Percentiles rank a stretch among this genome's conserved stretches.
phyloP scores from a whole-genome alignment of 2,329 filamentous ascomycete species.

The Paecilomyces formosus region DNA sequence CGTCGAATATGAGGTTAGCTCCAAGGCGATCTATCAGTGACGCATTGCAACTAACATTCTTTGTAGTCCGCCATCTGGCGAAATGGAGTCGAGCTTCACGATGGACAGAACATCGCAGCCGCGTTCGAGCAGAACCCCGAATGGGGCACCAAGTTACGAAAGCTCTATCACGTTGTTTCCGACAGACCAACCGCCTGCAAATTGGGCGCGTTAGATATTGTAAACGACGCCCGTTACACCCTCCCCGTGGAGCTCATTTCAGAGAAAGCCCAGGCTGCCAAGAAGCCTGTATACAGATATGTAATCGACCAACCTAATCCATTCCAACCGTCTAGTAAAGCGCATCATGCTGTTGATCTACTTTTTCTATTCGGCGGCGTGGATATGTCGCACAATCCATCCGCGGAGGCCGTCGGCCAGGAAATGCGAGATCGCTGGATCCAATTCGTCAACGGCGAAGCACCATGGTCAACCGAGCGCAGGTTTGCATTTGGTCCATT shows the following conservation, averaged over 20 bases:
- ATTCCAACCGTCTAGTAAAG: slow-evolving; percentile 39
- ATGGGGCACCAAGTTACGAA: slow-evolving; percentile 25
- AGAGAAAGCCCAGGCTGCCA: slow-evolving; percentile 15
- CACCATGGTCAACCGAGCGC: slow-evolving; percentile 27
- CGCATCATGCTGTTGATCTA: slow-evolving; percentile 44
- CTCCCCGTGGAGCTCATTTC: slow-evolving; percentile 23
- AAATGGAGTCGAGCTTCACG: slow-evolving; percentile 32
- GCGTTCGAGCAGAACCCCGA: slow-evolving; percentile 25
- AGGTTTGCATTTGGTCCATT: slow-evolving; percentile 35
- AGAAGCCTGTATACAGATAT: slow-evolving; percentile 30
- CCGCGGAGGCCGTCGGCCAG: slow-evolving; percentile 23
- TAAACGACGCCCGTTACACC: slow-evolving; percentile 24
- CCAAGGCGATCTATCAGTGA: not conserved
- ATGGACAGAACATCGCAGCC: slow-evolving; percentile 23
- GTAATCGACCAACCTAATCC: slow-evolving; percentile 41
- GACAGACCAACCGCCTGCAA: slow-evolving; percentile 34
- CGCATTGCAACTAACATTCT: not conserved
- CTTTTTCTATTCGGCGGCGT: slow-evolving; percentile 38
- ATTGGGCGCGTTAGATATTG: slow-evolving; percentile 30
- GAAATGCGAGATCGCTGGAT: slow-evolving; percentile 37
- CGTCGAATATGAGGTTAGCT: slow-evolving; percentile 34
- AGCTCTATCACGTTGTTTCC: slow-evolving; percentile 34
- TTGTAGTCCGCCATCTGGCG: slow-evolving; percentile 39
- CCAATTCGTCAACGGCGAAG: slow-evolving; percentile 26
- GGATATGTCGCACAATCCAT: slow-evolving; percentile 27